A percentile compares a stretch with the other conserved stretches of the same genome.
These are phyloP conservation scores for Hypoxylon intermedium DNA, from an alignment of 495 filamentous ascomycete species.

Conservation along the genomic window DNA sequence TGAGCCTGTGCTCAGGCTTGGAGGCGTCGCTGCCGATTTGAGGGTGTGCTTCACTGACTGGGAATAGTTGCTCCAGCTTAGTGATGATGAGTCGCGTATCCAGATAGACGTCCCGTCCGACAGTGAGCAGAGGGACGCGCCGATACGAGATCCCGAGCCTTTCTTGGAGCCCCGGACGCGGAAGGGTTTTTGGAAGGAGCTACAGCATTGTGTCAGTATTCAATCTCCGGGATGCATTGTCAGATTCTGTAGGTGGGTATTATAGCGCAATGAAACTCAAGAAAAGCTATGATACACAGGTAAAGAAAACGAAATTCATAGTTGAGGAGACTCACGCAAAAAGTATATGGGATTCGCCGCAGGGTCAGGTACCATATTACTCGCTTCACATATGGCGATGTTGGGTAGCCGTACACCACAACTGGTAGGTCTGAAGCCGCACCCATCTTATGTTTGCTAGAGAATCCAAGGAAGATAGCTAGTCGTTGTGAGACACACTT, in stretches of 20 bases:
- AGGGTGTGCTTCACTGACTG: conserved; percentile 33
- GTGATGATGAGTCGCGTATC: conserved; percentile 66
- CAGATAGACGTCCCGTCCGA: conserved; percentile 52
- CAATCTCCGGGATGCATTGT: too few relatives aligned
- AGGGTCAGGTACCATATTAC: conserved; percentile 67
- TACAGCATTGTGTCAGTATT: too few relatives aligned
- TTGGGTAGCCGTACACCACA: conserved; percentile 62
- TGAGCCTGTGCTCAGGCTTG: background rate
- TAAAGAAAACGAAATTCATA: background rate
- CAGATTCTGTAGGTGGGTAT: too few relatives aligned
- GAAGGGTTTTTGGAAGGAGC: too few relatives aligned
- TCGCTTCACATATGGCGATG: conserved; percentile 65
- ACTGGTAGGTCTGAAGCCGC: conserved; percentile 42
- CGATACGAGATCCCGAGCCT: conserved; percentile 66
- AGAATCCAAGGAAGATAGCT: too few relatives aligned
- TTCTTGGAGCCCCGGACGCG: conserved; percentile 62
- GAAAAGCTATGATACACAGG: background rate
- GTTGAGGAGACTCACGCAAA: conserved; percentile 57
- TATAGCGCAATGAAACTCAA: background rate
- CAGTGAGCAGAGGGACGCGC: conserved; percentile 68
- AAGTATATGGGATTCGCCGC: conserved; percentile 61
- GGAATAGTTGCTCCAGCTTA: conserved; percentile 61
- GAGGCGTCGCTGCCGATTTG: background rate
- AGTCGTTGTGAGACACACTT: too few relatives aligned
- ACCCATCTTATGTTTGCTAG: too few relatives aligned